These are phyloP conservation scores for Byssochlamys sp. DNA, from an alignment of 2,329 filamentous ascomycete genomes.

Conservation along the genomic window DNA sequence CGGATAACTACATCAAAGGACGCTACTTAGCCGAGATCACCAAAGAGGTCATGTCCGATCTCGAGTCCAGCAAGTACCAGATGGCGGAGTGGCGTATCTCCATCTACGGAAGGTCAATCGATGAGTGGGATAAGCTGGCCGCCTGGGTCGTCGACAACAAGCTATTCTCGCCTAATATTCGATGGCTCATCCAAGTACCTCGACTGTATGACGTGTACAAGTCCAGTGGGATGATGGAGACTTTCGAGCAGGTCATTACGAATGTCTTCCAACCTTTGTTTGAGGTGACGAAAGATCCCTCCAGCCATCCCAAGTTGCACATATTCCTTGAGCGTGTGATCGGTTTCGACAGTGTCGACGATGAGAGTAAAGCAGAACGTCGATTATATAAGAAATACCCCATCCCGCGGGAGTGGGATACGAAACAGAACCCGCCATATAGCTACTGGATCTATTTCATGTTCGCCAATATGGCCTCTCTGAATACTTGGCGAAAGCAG, in stretches of 20 bases:
- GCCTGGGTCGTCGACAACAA: conserved; percentile 98
- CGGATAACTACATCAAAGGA: conserved; percentile 93
- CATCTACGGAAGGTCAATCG: conserved; percentile 81
- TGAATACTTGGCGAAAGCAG: conserved; percentile 83
- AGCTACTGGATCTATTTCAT: conserved; percentile 99
- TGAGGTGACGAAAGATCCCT: conserved; percentile 80
- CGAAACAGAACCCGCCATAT: conserved; percentile 92
- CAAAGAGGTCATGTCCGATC: conserved; percentile 90
- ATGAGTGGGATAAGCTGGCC: conserved; percentile 96
- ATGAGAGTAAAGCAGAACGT: conserved; percentile 92
- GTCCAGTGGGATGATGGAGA: conserved; percentile 72
- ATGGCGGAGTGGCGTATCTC: conserved; percentile 99
- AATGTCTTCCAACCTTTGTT: conserved; percentile 93
- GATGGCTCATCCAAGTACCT: conserved; percentile 92
- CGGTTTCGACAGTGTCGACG: conserved; percentile 93
- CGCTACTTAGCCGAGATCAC: conserved; percentile 95
- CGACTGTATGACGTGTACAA: conserved; percentile 95
- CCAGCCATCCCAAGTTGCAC: conserved; percentile 82
- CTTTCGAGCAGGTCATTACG: conserved; percentile 77
- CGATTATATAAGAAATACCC: conserved; percentile 94
- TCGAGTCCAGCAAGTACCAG: conserved; percentile 98
- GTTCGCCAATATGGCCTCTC: conserved; percentile 82
- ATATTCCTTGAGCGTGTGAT: conserved; percentile 90
- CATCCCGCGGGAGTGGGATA: conserved; percentile 76
- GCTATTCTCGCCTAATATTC: conserved; percentile 91